A percentile compares a stretch with the other conserved stretches of the same genome.
Conservation (phyloP, 495 filamentous ascomycete species). For the Aspergillus affinis region DNA sequence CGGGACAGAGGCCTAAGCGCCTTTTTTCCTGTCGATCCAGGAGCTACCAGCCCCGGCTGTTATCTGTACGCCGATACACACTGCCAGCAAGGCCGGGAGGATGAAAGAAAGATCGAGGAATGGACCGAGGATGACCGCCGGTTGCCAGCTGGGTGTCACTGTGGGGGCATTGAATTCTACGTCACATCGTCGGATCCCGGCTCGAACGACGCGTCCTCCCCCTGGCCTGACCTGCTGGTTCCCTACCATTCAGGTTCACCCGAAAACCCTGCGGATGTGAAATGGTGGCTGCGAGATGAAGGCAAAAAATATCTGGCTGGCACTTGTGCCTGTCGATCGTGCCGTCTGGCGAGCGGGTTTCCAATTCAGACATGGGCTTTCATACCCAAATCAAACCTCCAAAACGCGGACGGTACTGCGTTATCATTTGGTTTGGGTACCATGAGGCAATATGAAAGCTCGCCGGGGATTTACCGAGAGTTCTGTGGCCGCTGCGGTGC, state of each 20-base stretch:
- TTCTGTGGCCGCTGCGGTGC: conserved; percentile 67
- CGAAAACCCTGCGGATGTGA: conserved; percentile 43
- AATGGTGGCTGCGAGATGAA: conserved; percentile 52
- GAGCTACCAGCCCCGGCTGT: conserved; percentile 16
- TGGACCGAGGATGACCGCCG: conserved; percentile 7
- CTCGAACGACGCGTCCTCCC: conserved; percentile 43
- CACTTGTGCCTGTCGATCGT: conserved; percentile 64
- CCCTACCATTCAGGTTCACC: conserved; percentile 42
- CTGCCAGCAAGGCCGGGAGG: conserved; percentile 18
- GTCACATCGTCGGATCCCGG: conserved; percentile 41
- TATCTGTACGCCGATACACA: conserved; percentile 19
- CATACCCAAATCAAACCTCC: conserved; percentile 60
- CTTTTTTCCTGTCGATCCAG: conserved; percentile 39
- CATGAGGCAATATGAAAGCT: conserved; percentile 54
- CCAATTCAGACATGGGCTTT: conserved; percentile 71
- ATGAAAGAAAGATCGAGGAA: not conserved
- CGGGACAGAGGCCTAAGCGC: conserved; percentile 57
- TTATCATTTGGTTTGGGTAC: conserved; percentile 48
- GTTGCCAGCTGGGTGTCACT: conserved; percentile 42
- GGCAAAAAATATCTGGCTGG: conserved; percentile 60
- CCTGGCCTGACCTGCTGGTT: conserved; percentile 53
- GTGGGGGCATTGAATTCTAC: conserved; percentile 45
- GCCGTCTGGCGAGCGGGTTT: conserved; percentile 61
- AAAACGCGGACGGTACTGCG: conserved; percentile 34
- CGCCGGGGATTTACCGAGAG: conserved; percentile 54